A percentile compares a stretch with the other conserved stretches of the same genome.
Evolutionary conservation across 1,139 yeast species (phyloP).

Genomic region (Pichia sp.): DNA sequence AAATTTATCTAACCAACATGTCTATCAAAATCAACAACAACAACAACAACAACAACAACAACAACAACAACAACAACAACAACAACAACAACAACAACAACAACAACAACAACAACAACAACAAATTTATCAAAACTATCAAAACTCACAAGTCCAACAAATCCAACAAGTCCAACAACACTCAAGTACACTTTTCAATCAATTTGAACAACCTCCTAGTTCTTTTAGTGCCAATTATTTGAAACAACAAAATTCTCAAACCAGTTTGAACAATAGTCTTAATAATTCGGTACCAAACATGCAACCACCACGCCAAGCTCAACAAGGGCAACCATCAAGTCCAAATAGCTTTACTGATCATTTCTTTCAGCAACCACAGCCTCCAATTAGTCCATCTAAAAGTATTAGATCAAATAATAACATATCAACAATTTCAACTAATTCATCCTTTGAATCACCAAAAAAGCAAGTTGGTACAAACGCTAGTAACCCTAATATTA

Average conservation of each 20-base stretch:
- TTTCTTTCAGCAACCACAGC: constrained; percentile 22
- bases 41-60: constrained; percentile 7
- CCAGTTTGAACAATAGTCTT: constrained; percentile 7
- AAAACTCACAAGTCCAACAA: constrained; percentile 7
- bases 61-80: constrained; percentile 13
- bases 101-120: constrained; percentile 12
- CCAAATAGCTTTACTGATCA: constrained; percentile 20
- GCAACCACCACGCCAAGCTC: constrained; percentile 2
- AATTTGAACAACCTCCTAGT: constrained; percentile 10
- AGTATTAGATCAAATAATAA: constrained; percentile 26
- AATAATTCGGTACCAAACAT: background rate
- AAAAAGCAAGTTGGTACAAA: constrained; percentile 15
- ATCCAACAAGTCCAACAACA: constrained; percentile 11
- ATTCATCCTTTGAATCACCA: constrained; percentile 24
- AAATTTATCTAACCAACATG: too few relatives aligned
- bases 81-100: constrained; percentile 5
- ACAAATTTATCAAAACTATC: constrained; percentile 4
- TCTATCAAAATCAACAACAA: constrained; percentile 10
- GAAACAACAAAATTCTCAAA: constrained; percentile 18
- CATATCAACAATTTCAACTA: constrained; percentile 23
- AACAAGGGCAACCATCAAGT: constrained; percentile 16
- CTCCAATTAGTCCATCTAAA: constrained; percentile 29
- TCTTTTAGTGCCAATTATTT: constrained; percentile 15
- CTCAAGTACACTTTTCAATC: constrained; percentile 5
- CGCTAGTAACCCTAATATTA: constrained; percentile 13